These are phyloP conservation scores for Capsicum baccatum DNA, from an alignment of 257 asterid genomes.

Conservation along the genomic window DNA sequence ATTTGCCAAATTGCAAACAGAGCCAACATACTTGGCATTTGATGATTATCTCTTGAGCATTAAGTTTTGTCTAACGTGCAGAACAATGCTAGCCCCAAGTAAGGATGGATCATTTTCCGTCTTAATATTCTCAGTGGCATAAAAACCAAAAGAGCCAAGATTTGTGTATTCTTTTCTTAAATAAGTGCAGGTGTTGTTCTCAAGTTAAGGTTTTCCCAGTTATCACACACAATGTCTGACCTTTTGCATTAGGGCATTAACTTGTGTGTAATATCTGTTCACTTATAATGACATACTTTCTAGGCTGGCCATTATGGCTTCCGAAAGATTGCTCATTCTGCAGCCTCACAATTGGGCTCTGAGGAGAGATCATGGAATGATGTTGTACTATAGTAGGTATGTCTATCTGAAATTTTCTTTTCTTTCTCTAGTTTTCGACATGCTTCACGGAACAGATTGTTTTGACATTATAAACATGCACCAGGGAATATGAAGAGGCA, in stretches of 20 bases:
- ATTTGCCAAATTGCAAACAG: neutral
- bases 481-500: constrained; percentile 84
- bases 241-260: constrained; percentile 14
- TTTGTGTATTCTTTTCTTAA: neutral
- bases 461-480: neutral
- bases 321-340: constrained; percentile 80
- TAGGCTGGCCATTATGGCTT: constrained; percentile 94
- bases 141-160: neutral
- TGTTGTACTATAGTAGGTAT: constrained; percentile 86
- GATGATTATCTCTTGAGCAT: neutral
- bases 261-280: constrained; percentile 27
- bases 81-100: neutral
- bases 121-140: neutral
- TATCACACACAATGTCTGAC: neutral
- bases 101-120: constrained; percentile 5
- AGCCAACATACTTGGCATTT: neutral
- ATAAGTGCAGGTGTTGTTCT: neutral
- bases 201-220: neutral
- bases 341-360: constrained; percentile 92
- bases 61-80: constrained; percentile 3
- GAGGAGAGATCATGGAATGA: constrained; percentile 89
- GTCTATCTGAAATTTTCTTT: neutral
- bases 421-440: neutral
- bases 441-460: neutral
- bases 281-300: constrained; percentile 36